Percentiles rank a stretch among this genome's conserved stretches.
Conservation (phyloP, 331 rosid species). For the Spiraea crenata region DNA sequence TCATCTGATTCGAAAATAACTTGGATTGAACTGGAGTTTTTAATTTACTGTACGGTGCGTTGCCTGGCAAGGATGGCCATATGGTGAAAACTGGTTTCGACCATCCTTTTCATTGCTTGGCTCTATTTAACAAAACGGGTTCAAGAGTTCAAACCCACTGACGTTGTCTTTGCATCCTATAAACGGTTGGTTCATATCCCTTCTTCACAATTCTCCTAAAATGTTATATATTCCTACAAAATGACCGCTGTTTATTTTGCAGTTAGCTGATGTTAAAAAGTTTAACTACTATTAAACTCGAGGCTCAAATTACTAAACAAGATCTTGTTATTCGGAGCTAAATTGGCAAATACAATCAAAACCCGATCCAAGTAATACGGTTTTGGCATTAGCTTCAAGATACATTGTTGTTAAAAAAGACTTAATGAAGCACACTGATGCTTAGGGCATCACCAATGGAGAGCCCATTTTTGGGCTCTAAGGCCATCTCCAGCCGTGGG, state of each 20-base stretch:
- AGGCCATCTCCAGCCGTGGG: too few species aligned
- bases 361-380: conserved; percentile 21
- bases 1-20: not conserved
- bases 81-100: not conserved
- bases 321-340: not conserved
- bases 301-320: conserved; percentile 17
- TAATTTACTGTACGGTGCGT: not conserved
- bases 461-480: too few species aligned
- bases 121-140: conserved; percentile 4
- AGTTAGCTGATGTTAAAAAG: not conserved
- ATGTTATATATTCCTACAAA: not conserved
- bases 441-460: too few species aligned
- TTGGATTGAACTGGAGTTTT: not conserved
- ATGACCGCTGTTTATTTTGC: not conserved
- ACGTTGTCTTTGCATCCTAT: not conserved
- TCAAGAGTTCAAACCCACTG: conserved; percentile 10
- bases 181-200: conserved; percentile 18
- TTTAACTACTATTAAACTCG: not conserved
- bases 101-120: conserved; percentile 17
- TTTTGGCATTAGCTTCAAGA: conserved; percentile 7
- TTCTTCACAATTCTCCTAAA: not conserved
- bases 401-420: not conserved
- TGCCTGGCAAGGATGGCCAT: not conserved
- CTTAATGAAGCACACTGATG: not conserved
- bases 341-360: not conserved